phyloP scores from a whole-genome alignment of 805 yeast genomes.

The Vanderwaltozyma yarrowii region DNA sequence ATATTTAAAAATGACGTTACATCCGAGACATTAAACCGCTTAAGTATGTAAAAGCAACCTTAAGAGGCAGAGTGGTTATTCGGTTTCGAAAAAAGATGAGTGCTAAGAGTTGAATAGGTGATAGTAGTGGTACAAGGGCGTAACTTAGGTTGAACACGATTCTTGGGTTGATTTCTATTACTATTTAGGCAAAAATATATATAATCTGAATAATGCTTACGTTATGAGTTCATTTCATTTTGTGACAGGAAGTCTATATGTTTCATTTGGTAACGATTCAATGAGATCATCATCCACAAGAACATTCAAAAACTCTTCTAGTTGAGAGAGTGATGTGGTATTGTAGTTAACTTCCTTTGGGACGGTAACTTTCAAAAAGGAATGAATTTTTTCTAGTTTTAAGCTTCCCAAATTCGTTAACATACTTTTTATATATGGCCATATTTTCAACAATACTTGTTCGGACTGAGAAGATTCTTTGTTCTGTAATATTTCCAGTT shows the following conservation, averaged over 20 bases:
- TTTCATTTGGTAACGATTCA: conserved; percentile 7
- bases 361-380: conserved; percentile 44
- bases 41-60: too few relatives aligned
- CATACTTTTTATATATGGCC: conserved; percentile 48
- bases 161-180: too few relatives aligned
- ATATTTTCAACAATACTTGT: conserved; percentile 14
- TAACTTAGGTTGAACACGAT: too few relatives aligned
- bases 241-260: conserved; percentile 6
- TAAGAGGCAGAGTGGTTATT: too few relatives aligned
- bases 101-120: too few relatives aligned
- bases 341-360: conserved; percentile 36
- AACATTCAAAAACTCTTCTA: conserved; percentile 8
- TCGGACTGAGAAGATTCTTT: not conserved
- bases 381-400: conserved; percentile 40
- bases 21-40: too few relatives aligned
- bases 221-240: not conserved
- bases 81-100: too few relatives aligned
- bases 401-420: conserved; percentile 45
- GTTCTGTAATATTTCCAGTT: not conserved
- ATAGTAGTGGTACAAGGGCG: too few relatives aligned
- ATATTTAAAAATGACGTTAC: too few relatives aligned
- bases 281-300: conserved; percentile 15
- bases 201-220: too few relatives aligned
- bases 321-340: conserved; percentile 7
- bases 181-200: too few relatives aligned